These are phyloP conservation scores for Mycena albidolilacea DNA, from an alignment of 768 basidiomycete species.

Conservation along the genomic window DNA sequence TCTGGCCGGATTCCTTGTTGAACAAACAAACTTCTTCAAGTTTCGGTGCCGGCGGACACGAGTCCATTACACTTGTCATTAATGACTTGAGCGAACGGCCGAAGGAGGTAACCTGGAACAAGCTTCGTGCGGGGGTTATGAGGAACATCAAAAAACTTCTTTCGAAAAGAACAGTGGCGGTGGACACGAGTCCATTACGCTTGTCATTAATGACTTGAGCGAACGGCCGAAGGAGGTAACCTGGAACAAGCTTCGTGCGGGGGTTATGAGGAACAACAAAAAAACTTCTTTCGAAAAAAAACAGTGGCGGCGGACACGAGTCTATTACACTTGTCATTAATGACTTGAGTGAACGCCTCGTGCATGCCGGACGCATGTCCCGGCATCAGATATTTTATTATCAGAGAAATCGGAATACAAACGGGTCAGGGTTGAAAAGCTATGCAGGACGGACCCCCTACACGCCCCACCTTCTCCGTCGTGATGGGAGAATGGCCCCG, in stretches of 20 bases:
- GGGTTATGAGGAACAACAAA: too few relatives aligned
- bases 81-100: slow-evolving; percentile 33
- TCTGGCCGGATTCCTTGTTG: slow-evolving; percentile 35
- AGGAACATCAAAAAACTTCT: too few relatives aligned
- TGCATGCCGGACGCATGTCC: slow-evolving; percentile 34
- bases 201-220: too few relatives aligned
- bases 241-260: too few relatives aligned
- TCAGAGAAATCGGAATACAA: slow-evolving; percentile 30
- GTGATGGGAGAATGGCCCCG: slow-evolving; percentile 31
- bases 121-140: too few relatives aligned
- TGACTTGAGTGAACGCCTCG: slow-evolving; percentile 39
- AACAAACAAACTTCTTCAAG: slow-evolving; percentile 27
- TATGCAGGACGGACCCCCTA: slow-evolving; percentile 16
- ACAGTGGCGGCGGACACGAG: too few relatives aligned
- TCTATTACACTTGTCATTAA: too few relatives aligned
- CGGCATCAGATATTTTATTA: slow-evolving; percentile 33
- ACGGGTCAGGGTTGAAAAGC: slow-evolving; percentile 36
- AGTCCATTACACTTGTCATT: slow-evolving; percentile 43
- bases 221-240: too few relatives aligned
- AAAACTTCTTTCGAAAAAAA: too few relatives aligned
- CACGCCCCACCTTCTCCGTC: slow-evolving; percentile 12
- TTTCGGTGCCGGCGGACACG: slow-evolving; percentile 30
- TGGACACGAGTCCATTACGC: too few relatives aligned
- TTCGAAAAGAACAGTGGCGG: too few relatives aligned
- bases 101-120: too few relatives aligned